A percentile compares a stretch with the other conserved stretches of the same genome.
These are phyloP conservation scores for Calocybe indica DNA, from an alignment of 768 basidiomycete genomes.

Conservation along the genomic window DNA sequence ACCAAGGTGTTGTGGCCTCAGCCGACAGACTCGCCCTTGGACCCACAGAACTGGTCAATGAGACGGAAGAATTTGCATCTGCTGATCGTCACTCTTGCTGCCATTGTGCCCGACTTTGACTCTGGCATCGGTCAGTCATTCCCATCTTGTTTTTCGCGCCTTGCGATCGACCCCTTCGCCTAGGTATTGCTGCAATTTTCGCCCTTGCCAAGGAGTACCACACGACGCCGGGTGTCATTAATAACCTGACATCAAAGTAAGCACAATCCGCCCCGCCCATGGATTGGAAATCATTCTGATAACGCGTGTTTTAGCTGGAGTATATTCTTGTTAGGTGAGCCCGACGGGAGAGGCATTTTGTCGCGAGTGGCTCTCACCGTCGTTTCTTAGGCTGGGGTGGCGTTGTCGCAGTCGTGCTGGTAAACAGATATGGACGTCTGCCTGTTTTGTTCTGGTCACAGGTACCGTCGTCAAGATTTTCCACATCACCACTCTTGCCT, in stretches of 20 bases:
- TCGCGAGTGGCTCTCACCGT: neutral
- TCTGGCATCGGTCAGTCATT: constrained; percentile 40
- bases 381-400: constrained; percentile 35
- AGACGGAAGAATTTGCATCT: constrained; percentile 42
- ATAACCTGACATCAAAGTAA: constrained; percentile 48
- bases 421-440: constrained; percentile 50
- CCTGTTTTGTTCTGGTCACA: constrained; percentile 57
- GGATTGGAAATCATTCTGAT: neutral
- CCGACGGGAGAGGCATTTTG: neutral
- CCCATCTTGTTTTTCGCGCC: neutral
- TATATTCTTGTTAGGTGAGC: constrained; percentile 44
- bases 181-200: constrained; percentile 53
- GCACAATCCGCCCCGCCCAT: neutral
- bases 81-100: constrained; percentile 46
- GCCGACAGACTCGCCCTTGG: constrained; percentile 31
- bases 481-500: neutral
- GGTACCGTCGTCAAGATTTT: constrained; percentile 13
- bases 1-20: constrained; percentile 58
- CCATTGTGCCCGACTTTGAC: constrained; percentile 57
- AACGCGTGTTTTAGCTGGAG: constrained; percentile 35
- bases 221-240: constrained; percentile 45
- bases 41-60: constrained; percentile 41
- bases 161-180: neutral
- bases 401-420: constrained; percentile 41
- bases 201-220: constrained; percentile 46